Evolutionary conservation across 306 rosid genomes (phyloP), one percentile per base, ranked within the genome.

Genomic region (Fragaria nilgerrensis): DNA sequence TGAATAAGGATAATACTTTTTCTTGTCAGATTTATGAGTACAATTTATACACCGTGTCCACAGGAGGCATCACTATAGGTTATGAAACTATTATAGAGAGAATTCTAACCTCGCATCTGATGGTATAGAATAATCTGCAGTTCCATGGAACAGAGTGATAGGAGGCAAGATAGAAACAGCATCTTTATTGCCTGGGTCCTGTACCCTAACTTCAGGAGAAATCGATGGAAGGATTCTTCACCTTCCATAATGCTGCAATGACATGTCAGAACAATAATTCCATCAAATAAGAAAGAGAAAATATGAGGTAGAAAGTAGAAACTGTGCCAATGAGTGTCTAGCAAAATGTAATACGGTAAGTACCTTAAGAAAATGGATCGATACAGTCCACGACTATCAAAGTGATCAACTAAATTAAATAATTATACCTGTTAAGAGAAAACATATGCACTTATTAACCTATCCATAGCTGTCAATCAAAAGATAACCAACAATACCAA

Each of bases 211-310:
- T 86, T 81, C 96, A 6, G 99, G 99, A 75, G 99, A 95, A 86
- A 92, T 65, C 70, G 55, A 67, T 64, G 80, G 83, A 95, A 79
- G 50, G 93, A 89, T 80, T 90, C 48, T 88, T 89, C 91, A 45
- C 97, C 98, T 87, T 95, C 99, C 99, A 95, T 95, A 47, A 95
- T 86, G 86, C 97, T 95, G 83, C 81, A 84, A 79, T 25, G 72
- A 75, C 74, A 70, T 59, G 68, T 17, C 3, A 29, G 27, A 49
- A 29, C 20, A 48, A 58, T 32, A 67, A 56, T 41, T 43, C 69
- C 67, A 43, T 29, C 9, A 44, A 17, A n/a, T 8, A 73, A 53
- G 52, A 63, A 52, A 43, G 50, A 66, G 13, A 68, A 52, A 5
- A 45, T 8, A 2, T 3, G 44, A 29, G 14, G 65, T 8, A 55